phyloP scores from a whole-genome alignment of 305 asterid species.

The Solanum hybrid region DNA sequence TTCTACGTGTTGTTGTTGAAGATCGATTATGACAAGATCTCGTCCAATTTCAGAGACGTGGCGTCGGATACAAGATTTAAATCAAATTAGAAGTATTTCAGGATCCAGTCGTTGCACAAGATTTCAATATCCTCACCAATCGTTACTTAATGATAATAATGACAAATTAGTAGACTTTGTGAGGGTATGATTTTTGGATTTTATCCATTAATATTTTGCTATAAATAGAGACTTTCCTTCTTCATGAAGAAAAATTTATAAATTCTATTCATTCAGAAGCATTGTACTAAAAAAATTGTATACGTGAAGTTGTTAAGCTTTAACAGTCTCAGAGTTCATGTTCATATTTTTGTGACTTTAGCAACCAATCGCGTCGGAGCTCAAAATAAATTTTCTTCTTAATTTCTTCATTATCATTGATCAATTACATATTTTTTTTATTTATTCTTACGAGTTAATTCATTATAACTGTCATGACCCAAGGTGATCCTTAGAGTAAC shows the following conservation, averaged over 20 bases:
- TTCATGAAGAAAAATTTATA: background rate
- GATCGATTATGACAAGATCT: background rate
- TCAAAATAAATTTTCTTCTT: background rate
- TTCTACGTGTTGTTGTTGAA: background rate
- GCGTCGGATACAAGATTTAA: background rate
- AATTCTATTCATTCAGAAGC: too few relatives aligned
- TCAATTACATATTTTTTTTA: background rate
- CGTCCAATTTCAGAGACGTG: background rate
- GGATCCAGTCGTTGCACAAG: background rate
- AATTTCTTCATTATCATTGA: background rate
- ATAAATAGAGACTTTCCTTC: background rate
- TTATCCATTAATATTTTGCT: background rate
- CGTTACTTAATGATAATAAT: background rate
- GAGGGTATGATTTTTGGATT: background rate
- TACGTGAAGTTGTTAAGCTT: background rate
- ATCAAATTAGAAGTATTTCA: background rate
- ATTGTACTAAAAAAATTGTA: background rate
- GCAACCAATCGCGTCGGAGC: background rate
- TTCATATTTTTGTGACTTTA: background rate
- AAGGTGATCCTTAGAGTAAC: too few relatives aligned
- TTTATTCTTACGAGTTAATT: background rate
- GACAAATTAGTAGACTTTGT: too few relatives aligned
- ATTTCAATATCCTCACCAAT: background rate
- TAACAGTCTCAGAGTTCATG: background rate
- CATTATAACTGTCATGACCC: too few relatives aligned